Conservation (phyloP, 441 rosid species). For the Melastoma candidum region DNA sequence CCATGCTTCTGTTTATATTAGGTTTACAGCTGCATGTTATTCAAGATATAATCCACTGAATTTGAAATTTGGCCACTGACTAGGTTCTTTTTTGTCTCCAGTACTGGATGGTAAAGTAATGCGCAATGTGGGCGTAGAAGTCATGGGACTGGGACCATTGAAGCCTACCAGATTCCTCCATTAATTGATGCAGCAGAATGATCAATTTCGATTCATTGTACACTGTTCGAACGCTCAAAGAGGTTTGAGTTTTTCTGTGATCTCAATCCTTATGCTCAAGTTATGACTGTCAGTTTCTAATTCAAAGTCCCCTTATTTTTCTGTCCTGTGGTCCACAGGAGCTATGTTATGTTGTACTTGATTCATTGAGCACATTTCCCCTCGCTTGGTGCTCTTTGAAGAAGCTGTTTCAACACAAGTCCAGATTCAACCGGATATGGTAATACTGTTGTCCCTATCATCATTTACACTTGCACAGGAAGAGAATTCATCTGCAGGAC, state of each 20-base stretch:
- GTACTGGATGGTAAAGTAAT: conserved; percentile 86
- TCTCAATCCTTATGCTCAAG: not conserved
- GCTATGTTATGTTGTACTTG: conserved; percentile 81
- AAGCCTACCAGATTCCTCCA: conserved; percentile 79
- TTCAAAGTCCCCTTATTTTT: not conserved
- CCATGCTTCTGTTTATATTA: conserved; percentile 1
- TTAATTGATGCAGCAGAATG: conserved; percentile 71
- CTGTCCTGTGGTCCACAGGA: conserved; percentile 30
- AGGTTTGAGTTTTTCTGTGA: conserved; percentile 32
- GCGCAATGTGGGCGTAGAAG: conserved; percentile 87
- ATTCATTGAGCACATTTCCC: conserved; percentile 81
- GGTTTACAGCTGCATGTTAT: not conserved
- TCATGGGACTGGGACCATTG: conserved; percentile 64
- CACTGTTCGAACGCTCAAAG: conserved; percentile 78
- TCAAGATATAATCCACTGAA: conserved; percentile 5
- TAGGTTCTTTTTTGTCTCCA: conserved; percentile 18
- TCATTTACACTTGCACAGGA: too few relatives aligned
- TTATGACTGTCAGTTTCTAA: not conserved
- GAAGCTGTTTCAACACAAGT: conserved; percentile 54
- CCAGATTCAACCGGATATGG: conserved; percentile 46
- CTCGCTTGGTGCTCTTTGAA: conserved; percentile 63
- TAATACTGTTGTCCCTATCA: conserved; percentile 13
- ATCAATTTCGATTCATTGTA: conserved; percentile 57
- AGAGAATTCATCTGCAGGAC: too few relatives aligned
- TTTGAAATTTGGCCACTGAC: not conserved